Percentiles rank a stretch among this genome's conserved stretches.
These are phyloP conservation scores for Canna indica DNA, from an alignment of 176 grass and related monocot genomes.

Conservation along the genomic window DNA sequence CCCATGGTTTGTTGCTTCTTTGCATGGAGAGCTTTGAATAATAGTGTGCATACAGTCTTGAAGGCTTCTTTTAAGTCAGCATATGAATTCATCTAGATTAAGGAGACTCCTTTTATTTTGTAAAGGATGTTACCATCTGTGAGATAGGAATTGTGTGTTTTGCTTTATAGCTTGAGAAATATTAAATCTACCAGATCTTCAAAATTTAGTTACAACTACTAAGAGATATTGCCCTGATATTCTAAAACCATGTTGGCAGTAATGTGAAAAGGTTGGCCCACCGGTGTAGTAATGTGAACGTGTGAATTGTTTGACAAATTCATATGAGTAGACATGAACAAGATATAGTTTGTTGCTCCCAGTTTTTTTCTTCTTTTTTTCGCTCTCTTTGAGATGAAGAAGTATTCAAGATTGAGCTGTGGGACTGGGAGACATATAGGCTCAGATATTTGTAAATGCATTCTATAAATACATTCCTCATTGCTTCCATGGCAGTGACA, in stretches of 20 bases:
- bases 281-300: neutral
- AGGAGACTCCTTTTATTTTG: neutral
- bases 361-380: too few species aligned
- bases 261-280: neutral
- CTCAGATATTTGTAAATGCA: too few species aligned
- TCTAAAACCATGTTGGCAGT: neutral
- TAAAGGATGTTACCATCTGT: neutral
- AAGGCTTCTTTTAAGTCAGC: neutral
- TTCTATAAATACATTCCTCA: too few species aligned
- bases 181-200: neutral
- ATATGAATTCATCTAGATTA: neutral
- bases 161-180: neutral
- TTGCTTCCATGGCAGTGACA: too few species aligned
- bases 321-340: neutral
- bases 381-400: too few species aligned
- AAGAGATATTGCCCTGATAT: neutral
- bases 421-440: too few species aligned
- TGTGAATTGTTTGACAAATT: neutral
- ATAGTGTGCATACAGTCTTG: neutral
- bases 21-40: neutral
- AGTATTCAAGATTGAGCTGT: too few species aligned
- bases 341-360: too few species aligned
- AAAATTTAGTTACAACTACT: neutral
- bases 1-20: neutral
- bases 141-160: neutral